A percentile compares a stretch with the other conserved stretches of the same genome.
Conservation (phyloP, 345 rosid species). For the Dimocarpus longan region DNA sequence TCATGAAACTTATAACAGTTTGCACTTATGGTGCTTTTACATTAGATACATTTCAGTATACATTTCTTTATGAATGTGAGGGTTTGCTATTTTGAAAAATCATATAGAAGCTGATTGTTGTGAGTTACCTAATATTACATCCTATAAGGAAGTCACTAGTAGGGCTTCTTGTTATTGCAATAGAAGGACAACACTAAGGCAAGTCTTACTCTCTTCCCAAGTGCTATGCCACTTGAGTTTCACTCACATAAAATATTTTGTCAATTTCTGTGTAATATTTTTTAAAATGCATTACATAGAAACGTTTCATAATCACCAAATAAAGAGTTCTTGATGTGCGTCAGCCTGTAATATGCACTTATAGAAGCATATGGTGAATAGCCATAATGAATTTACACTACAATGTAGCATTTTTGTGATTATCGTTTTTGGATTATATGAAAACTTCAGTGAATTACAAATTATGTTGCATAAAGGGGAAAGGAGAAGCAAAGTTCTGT, state of each 20-base stretch:
- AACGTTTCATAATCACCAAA: not conserved
- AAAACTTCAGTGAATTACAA: not conserved
- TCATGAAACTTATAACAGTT: not conserved
- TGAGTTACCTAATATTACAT: not conserved
- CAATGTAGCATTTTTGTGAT: not conserved
- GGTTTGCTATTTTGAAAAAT: not conserved
- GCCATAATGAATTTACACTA: not conserved
- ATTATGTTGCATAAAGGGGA: not conserved
- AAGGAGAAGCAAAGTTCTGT: not conserved
- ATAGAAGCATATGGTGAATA: not conserved
- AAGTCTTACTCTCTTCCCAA: not conserved
- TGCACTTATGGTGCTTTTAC: not conserved
- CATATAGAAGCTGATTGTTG: not conserved
- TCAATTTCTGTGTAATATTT: not conserved
- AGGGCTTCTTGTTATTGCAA: constrained; percentile 3
- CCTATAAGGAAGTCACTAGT: not conserved
- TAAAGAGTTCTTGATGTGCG: not conserved
- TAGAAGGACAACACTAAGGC: not conserved
- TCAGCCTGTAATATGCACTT: not conserved
- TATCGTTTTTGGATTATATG: not conserved
- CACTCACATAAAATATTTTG: not conserved
- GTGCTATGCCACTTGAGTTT: not conserved
- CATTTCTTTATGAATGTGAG: not conserved
- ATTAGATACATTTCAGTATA: no score
- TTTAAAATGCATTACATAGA: not conserved